Conservation (phyloP, 495 filamentous ascomycete genomes). For the Talaromyces adpressus region DNA sequence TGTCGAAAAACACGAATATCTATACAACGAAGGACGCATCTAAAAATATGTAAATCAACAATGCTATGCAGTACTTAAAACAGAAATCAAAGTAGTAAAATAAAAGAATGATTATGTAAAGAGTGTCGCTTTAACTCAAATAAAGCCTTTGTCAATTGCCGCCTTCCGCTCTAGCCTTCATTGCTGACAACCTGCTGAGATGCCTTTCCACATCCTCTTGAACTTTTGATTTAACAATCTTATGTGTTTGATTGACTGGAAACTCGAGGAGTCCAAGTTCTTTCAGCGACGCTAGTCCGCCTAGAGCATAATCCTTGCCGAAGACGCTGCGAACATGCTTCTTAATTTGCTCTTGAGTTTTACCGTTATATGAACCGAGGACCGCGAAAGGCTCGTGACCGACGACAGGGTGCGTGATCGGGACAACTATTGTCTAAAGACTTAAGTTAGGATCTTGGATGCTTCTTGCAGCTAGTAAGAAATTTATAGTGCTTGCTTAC, state of each 20-base stretch:
- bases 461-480: too few relatives aligned
- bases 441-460: not conserved
- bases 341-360: too few relatives aligned
- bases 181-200: not conserved
- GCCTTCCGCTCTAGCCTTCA: not conserved
- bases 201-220: not conserved
- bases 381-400: not conserved
- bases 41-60: not conserved
- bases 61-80: not conserved
- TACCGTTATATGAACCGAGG: too few relatives aligned
- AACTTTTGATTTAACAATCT: not conserved
- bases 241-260: not conserved
- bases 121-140: not conserved
- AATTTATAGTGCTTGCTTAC: not conserved
- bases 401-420: not conserved
- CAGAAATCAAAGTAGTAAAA: not conserved
- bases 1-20: not conserved
- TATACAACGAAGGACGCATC: too few relatives aligned
- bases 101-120: not conserved
- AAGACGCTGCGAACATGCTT: too few relatives aligned
- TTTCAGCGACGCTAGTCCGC: too few relatives aligned
- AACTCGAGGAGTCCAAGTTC: not conserved
- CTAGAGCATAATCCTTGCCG: too few relatives aligned
- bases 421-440: not conserved
- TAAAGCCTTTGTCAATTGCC: not conserved